phyloP scores from a whole-genome alignment of 495 filamentous ascomycete species.

The Halenospora varia region DNA sequence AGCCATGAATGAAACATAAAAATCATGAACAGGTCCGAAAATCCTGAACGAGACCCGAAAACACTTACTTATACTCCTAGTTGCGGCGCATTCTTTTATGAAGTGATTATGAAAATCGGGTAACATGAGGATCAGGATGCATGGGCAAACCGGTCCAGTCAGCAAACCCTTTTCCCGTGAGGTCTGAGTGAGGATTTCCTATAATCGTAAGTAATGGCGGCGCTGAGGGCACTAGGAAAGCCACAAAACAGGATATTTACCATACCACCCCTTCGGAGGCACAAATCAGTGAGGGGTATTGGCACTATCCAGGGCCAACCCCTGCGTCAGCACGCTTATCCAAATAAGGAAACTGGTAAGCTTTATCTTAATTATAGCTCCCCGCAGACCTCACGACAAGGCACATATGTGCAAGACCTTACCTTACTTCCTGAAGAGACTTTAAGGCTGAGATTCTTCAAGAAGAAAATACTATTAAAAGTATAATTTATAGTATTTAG shows the following conservation, averaged over 20 bases:
- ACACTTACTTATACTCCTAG: not conserved
- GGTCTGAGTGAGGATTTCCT: not conserved
- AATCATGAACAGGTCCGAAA: not conserved
- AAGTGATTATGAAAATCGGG: not conserved
- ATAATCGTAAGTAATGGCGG: not conserved
- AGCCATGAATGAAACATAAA: not conserved
- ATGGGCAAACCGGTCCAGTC: not conserved
- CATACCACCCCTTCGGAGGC: not conserved
- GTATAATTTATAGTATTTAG: not conserved
- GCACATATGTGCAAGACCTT: not conserved
- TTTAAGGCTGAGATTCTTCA: not conserved
- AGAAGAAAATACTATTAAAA: not conserved
- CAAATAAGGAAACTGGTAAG: no score
- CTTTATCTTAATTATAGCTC: not conserved
- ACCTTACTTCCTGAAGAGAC: not conserved
- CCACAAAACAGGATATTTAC: not conserved
- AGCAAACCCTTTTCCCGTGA: not conserved
- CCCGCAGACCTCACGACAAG: not conserved
- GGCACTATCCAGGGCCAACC: no score
- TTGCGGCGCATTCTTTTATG: not conserved
- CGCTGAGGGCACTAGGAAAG: not conserved
- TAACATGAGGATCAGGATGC: not conserved
- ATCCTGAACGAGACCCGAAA: not conserved
- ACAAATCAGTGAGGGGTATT: no score
- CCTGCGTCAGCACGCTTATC: no score